Conservation (phyloP, 1,139 yeast genomes). For the Saccharomyces hybrid region DNA sequence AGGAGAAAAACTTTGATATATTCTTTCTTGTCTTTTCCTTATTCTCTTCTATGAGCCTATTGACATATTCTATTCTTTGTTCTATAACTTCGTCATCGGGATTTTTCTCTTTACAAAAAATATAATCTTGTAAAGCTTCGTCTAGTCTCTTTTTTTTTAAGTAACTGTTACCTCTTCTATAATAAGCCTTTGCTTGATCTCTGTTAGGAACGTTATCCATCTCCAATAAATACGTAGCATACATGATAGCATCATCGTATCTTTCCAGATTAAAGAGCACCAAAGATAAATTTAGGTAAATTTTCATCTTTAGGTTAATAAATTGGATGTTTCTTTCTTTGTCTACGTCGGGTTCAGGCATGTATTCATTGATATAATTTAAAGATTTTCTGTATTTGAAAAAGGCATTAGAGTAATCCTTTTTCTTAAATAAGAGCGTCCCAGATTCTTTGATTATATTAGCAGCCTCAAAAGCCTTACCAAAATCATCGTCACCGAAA, state of each 20-base stretch:
- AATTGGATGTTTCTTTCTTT: constrained; percentile 46
- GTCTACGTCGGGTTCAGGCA: constrained; percentile 64
- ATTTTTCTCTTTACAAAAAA: constrained; percentile 38
- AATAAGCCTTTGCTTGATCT: constrained; percentile 58
- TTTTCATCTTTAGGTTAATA: constrained; percentile 48
- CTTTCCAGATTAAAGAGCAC: constrained; percentile 43
- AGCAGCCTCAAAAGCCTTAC: constrained; percentile 44
- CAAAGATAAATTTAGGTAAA: constrained; percentile 55
- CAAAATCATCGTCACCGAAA: constrained; percentile 52
- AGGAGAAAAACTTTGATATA: constrained; percentile 49
- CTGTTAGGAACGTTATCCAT: constrained; percentile 32
- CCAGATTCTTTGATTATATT: constrained; percentile 59
- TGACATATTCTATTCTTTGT: constrained; percentile 37
- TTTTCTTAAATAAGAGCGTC: constrained; percentile 47
- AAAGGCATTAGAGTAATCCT: constrained; percentile 45
- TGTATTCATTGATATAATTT: constrained; percentile 59
- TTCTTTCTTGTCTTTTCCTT: constrained; percentile 47
- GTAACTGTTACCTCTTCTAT: constrained; percentile 51
- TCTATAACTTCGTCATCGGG: constrained; percentile 47
- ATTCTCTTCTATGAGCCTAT: constrained; percentile 32
- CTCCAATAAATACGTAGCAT: constrained; percentile 50
- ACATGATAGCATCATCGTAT: constrained; percentile 42
- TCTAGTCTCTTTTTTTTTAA: constrained; percentile 39
- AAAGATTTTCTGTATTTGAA: constrained; percentile 58
- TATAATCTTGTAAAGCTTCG: constrained; percentile 43